These are phyloP conservation scores for Pezicula radicicola DNA, from an alignment of 2,329 filamentous ascomycete species.

Conservation along the genomic window DNA sequence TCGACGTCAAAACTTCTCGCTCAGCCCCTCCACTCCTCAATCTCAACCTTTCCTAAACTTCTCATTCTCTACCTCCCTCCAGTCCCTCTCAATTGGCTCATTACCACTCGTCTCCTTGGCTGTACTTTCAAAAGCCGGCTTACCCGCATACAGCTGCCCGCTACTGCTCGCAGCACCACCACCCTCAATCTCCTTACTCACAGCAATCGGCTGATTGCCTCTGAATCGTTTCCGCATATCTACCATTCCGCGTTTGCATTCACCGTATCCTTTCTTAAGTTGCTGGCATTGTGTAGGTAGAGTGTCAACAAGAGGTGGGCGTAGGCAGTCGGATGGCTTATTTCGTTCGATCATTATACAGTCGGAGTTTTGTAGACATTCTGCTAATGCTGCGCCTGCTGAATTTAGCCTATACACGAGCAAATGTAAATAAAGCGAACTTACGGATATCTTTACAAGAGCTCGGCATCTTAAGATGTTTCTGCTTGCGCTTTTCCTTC, in stretches of 20 bases:
- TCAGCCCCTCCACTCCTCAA: no score
- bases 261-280: constrained; percentile 86
- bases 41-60: constrained; percentile 41
- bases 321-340: constrained; percentile 82
- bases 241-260: constrained; percentile 94
- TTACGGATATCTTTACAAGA: constrained; percentile 96
- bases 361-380: constrained; percentile 94
- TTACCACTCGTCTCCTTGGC: constrained; percentile 66
- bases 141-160: constrained; percentile 75
- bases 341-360: constrained; percentile 93
- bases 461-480: constrained; percentile 69
- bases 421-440: constrained; percentile 30
- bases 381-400: constrained; percentile 82
- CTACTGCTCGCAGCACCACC: constrained; percentile 31
- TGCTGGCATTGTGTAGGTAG: constrained; percentile 89
- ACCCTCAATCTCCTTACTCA: constrained; percentile 58
- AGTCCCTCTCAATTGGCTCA: constrained; percentile 58
- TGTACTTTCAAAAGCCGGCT: constrained; percentile 63
- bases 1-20: not conserved
- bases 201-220: constrained; percentile 81
- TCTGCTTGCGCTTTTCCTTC: not conserved
- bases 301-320: constrained; percentile 73
- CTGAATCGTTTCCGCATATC: constrained; percentile 99
- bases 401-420: not conserved
- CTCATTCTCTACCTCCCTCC: constrained; percentile 64